These are phyloP conservation scores for Neurospora sp. DNA, from an alignment of 2,329 filamentous ascomycete genomes.

Conservation along the genomic window DNA sequence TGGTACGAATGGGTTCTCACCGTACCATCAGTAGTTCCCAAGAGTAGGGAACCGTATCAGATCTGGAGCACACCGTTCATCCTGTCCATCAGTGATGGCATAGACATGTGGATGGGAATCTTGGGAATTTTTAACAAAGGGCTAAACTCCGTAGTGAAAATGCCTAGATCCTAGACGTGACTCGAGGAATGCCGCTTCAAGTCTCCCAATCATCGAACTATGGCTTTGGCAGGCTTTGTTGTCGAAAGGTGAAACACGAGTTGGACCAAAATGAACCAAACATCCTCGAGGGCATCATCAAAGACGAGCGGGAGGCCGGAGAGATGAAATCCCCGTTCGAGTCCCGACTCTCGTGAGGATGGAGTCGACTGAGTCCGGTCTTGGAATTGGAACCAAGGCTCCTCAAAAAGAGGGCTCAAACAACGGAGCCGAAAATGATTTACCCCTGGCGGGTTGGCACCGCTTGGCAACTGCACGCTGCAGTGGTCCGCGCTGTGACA, in stretches of 20 bases:
- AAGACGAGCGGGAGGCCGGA: background rate
- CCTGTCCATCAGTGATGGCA: background rate
- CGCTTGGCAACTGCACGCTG: background rate
- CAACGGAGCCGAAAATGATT: background rate
- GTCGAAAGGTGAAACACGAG: background rate
- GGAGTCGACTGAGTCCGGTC: background rate
- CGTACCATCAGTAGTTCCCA: background rate
- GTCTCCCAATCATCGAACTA: background rate
- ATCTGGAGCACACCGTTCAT: background rate
- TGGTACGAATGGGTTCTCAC: background rate
- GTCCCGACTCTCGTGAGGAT: background rate
- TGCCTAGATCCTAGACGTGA: background rate
- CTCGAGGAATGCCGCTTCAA: background rate
- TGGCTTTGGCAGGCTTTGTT: background rate
- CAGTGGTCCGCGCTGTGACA: background rate
- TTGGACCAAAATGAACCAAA: background rate
- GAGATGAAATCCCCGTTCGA: background rate
- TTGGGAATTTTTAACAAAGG: background rate
- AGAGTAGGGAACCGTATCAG: background rate
- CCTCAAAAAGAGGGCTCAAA: background rate
- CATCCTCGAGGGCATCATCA: background rate
- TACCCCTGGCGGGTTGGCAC: background rate
- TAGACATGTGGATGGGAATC: background rate
- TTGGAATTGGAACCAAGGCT: background rate
- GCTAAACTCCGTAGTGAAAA: background rate